Base-by-base conservation (phyloP, 176 grass and related monocot species). In the Aegilops umbellulata region DNA sequence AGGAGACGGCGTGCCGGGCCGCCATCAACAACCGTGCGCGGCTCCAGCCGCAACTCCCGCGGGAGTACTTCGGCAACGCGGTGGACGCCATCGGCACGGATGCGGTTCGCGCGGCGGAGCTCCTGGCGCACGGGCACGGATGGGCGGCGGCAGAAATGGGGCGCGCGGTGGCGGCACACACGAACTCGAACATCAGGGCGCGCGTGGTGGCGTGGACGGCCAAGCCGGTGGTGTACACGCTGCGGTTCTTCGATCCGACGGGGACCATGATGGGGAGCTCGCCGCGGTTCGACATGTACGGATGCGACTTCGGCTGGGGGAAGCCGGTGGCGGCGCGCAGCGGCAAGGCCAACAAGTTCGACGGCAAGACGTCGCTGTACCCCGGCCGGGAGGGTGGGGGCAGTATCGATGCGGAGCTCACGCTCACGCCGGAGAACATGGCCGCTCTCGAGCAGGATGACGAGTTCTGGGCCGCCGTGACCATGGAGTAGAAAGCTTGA, bases 21-120 rank as follows among this genome's bases (percentile, higher is more conserved):
- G 79, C 87, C 60, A 53, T 69, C 44, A 63, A 90, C 81, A 92
- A 92, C 71, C 82, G 94, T 16, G 19, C 16, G 1, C 83, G 90
- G 22, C 78, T 97, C 72, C 84, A 58, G 4, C 94, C 94, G 20
- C 80, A 35, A 22, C 79, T 91, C 74, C 89, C 2, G 35, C 2
- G 0, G 0, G 82, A 90, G 17, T 97, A 97, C 77, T 97, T 97
- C 39, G 91, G 91, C 2, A 92, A 92, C 89, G 16, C 31, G 20
- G 30, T 88, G 46, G 53, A 77, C 64, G 7, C 39, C 74, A 9
- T 90, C 2, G 0, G 39, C 13, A 63, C 89, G 36, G 87, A 32
- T 10, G 10, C 10, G 2, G 84, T 82, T 51, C 49, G 78, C 19
- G 76, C 87, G 17, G 38, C 16, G 42, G 92, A 83, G 36, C 92